A percentile compares a stretch with the other conserved stretches of the same genome.
Evolutionary conservation across 2,329 filamentous ascomycete genomes (phyloP).

Genomic region (Hymenoscyphus linearis): DNA sequence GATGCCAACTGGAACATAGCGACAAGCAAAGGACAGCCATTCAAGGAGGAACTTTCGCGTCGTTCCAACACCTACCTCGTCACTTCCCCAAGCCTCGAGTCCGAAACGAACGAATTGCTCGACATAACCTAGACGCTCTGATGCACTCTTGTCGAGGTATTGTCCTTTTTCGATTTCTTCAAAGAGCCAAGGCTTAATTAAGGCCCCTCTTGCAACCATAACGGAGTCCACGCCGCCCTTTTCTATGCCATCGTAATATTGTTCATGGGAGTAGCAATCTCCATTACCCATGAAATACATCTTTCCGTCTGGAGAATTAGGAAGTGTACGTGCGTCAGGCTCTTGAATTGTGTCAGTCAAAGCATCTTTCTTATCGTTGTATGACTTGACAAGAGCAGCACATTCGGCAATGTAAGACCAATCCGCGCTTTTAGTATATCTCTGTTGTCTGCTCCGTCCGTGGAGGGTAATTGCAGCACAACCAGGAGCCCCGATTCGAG

Average conservation of each 20-base stretch:
- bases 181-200: conserved; percentile 98
- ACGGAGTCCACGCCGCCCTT: conserved; percentile 82
- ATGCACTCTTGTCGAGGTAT: conserved; percentile 90
- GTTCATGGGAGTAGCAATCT: conserved; percentile 87
- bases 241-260: conserved; percentile 75
- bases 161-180: conserved; percentile 91
- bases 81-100: conserved; percentile 89
- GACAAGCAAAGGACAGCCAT: conserved; percentile 88
- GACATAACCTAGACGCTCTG: conserved; percentile 77
- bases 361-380: conserved; percentile 63
- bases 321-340: conserved; percentile 67
- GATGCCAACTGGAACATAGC: conserved; percentile 86
- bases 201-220: conserved; percentile 92
- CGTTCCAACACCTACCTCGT: conserved; percentile 87
- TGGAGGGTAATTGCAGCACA: conserved; percentile 95
- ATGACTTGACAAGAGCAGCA: conserved; percentile 73
- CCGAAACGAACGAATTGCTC: conserved; percentile 89
- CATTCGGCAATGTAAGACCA: conserved; percentile 94
- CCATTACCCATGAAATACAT: conserved; percentile 95
- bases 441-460: conserved; percentile 86
- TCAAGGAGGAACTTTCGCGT: conserved; percentile 91
- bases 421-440: conserved; percentile 88
- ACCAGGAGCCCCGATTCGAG: conserved; percentile 68
- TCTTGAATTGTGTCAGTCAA: conserved; percentile 73
- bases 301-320: conserved; percentile 59